Conservation (phyloP, 768 basidiomycete species). For the Boletus bicolor region DNA sequence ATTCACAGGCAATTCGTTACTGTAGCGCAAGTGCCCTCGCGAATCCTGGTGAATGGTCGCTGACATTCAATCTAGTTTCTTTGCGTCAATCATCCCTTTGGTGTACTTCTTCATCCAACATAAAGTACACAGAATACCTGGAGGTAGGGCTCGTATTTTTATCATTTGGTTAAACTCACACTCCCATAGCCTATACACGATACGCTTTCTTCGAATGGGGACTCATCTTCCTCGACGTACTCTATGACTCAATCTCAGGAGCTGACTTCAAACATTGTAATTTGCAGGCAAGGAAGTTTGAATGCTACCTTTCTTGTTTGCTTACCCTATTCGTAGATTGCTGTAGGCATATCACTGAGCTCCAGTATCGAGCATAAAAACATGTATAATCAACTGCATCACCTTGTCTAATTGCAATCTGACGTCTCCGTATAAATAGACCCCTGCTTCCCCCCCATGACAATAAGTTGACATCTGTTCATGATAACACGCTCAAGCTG, state of each 20-base stretch:
- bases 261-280: slow-evolving; percentile 54
- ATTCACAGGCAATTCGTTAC: slow-evolving; percentile 50
- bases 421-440: slow-evolving; percentile 24
- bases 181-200: slow-evolving; percentile 66
- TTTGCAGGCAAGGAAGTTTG: slow-evolving; percentile 44
- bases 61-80: slow-evolving; percentile 52
- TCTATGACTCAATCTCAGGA: slow-evolving; percentile 66
- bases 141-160: slow-evolving; percentile 48
- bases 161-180: background rate
- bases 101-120: slow-evolving; percentile 86
- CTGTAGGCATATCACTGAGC: slow-evolving; percentile 29
- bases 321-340: slow-evolving; percentile 14
- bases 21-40: slow-evolving; percentile 34
- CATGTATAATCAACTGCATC: slow-evolving; percentile 47
- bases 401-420: slow-evolving; percentile 33
- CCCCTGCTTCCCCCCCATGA: slow-evolving; percentile 3
- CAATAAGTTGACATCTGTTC: slow-evolving; percentile 4
- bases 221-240: slow-evolving; percentile 68
- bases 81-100: slow-evolving; percentile 64
- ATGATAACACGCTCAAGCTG: background rate
- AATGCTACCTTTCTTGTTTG: background rate
- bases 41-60: background rate
- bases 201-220: slow-evolving; percentile 90
- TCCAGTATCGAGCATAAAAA: slow-evolving; percentile 25
- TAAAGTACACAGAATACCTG: slow-evolving; percentile 73